Evolutionary conservation across 208 protist species (phyloP), one percentile per base, ranked within the genome.

Genomic region (Blechomonas ayalai): DNA sequence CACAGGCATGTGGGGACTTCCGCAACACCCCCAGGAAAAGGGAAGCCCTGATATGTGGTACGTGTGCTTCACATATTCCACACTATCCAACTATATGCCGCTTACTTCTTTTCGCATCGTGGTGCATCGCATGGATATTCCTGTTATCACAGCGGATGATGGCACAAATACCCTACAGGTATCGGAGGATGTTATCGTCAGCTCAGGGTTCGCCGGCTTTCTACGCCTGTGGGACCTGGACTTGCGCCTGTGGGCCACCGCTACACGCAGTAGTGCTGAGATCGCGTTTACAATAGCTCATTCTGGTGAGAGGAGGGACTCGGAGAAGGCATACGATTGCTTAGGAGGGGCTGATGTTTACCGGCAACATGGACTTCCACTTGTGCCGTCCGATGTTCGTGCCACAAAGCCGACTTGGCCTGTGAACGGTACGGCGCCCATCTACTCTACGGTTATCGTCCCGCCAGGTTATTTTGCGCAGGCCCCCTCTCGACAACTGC

Each of bases 1-100:
- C 59, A 87, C 78, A 18, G 78, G 78, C 2, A 66, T 82, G 56
- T 87, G 73, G 69, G 72, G 73, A 13, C 37, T 38, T 46, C 26
- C 59, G 55, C 45, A 49, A 34, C 26, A 57, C 29, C 62, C 62
- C 37, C 51, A 54, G 37, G 0, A 44, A 19, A 42, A 47, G 37
- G 43, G 26, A 33, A 10, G 29, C 8, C n/a, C 48, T 36, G 40
- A 67, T 52, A 74, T 54, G 23, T 81, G 71, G 77, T 57, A 70
- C 18, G 55, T 87, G 24, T 87, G 78, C 55, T 59, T 82, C 49
- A 58, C 73, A 19, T 73, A 80, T 52, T 66, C 55, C 8, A 34
- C 64, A 5, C 40, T 75, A 15, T 67, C 48, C 26, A 23, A 34
- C 20, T 87, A 77, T 55, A 27, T 73, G 0, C 59, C 64, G 10